These are phyloP conservation scores for Pythium brachiatum DNA, from an alignment of 352 stramenopile species.

Conservation along the genomic window DNA sequence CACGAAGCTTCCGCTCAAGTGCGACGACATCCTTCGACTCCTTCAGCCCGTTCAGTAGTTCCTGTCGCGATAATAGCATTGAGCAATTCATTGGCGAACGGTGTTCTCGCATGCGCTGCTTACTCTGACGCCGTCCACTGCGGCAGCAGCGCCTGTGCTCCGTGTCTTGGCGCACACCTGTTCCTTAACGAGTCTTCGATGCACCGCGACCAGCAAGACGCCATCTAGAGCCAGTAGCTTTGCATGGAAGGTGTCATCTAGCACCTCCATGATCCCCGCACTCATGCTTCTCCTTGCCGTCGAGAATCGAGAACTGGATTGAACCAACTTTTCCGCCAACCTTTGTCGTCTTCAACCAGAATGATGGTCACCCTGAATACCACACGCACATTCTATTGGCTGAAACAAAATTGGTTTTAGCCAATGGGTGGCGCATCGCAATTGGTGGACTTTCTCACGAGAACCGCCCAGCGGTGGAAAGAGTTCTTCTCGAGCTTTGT, in stretches of 20 bases:
- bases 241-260: constrained; percentile 11
- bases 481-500: too few relatives aligned
- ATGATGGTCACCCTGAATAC: constrained; percentile 26
- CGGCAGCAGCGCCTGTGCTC: background rate
- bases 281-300: constrained; percentile 8
- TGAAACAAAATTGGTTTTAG: constrained; percentile 17
- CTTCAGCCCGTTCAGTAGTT: background rate
- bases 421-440: constrained; percentile 1
- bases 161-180: constrained; percentile 12
- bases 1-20: constrained; percentile 7
- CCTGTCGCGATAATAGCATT: background rate
- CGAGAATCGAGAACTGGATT: background rate
- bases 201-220: background rate
- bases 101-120: background rate
- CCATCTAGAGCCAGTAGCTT: constrained; percentile 9
- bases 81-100: background rate
- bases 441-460: too few relatives aligned
- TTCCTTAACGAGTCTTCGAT: constrained; percentile 13
- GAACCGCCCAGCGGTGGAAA: too few relatives aligned
- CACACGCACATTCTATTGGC: constrained; percentile 9
- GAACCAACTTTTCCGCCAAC: constrained; percentile 7
- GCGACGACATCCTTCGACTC: background rate
- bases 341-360: constrained; percentile 17
- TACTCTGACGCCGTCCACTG: constrained; percentile 6
- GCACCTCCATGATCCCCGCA: constrained; percentile 3